phyloP scores from a whole-genome alignment of 495 filamentous ascomycete genomes.

The Hypoxylon trugodes region DNA sequence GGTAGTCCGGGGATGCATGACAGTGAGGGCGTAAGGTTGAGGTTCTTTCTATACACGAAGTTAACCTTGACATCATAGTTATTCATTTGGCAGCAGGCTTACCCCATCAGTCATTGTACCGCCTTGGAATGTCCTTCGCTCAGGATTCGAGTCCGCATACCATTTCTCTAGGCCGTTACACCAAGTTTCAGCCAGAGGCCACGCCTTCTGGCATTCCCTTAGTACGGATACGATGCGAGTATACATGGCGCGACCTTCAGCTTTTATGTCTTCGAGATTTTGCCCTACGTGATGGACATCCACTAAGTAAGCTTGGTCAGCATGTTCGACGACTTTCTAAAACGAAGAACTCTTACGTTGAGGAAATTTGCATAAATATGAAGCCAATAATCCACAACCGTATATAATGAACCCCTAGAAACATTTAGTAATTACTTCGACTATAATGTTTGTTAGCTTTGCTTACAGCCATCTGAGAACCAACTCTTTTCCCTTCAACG shows the following conservation, averaged over 20 bases:
- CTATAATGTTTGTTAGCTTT: background rate
- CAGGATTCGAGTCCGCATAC: constrained; percentile 47
- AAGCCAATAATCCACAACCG: constrained; percentile 58
- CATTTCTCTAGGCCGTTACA: constrained; percentile 54
- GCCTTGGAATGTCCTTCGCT: constrained; percentile 43
- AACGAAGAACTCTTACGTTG: constrained; percentile 41
- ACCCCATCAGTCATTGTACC: constrained; percentile 60
- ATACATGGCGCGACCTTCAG: constrained; percentile 50
- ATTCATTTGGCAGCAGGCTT: constrained; percentile 11
- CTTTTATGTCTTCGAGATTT: constrained; percentile 37
- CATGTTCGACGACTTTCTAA: background rate
- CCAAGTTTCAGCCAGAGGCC: constrained; percentile 57
- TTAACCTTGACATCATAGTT: constrained; percentile 8
- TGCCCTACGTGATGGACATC: constrained; percentile 50
- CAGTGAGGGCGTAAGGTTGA: constrained; percentile 43
- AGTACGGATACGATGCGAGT: constrained; percentile 50
- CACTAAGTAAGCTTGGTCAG: constrained; percentile 22
- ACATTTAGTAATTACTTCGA: background rate
- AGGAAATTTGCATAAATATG: constrained; percentile 57
- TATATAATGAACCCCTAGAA: constrained; percentile 57
- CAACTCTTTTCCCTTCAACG: constrained; percentile 52
- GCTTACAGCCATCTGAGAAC: constrained; percentile 60
- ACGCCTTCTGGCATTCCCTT: constrained; percentile 51
- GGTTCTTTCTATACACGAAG: constrained; percentile 39
- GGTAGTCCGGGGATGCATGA: constrained; percentile 39